phyloP scores from a whole-genome alignment of 345 rosid species.

The Microthlaspi erraticum region DNA sequence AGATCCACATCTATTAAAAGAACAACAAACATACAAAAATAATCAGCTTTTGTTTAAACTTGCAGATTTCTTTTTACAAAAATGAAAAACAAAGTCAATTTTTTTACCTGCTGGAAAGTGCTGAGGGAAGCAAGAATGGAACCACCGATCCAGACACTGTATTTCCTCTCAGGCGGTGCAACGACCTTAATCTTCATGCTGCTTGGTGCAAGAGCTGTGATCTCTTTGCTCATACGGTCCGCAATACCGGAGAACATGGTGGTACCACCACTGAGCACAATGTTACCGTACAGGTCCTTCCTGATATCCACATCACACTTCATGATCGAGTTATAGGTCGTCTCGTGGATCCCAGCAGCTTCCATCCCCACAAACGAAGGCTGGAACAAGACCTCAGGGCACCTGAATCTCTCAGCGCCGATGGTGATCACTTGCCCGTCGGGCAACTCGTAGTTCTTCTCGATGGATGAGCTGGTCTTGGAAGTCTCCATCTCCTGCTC shows the following conservation, averaged over 20 bases:
- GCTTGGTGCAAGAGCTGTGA: slow-evolving; percentile 74
- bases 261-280: slow-evolving; percentile 78
- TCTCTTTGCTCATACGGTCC: slow-evolving; percentile 82
- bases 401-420: slow-evolving; percentile 73
- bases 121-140: slow-evolving; percentile 82
- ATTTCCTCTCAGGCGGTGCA: slow-evolving; percentile 81
- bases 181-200: slow-evolving; percentile 84
- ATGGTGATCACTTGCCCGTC: slow-evolving; percentile 71
- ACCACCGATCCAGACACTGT: slow-evolving; percentile 82
- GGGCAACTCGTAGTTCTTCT: slow-evolving; percentile 72
- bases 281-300: slow-evolving; percentile 63
- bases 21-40: neutral
- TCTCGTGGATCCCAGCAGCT: slow-evolving; percentile 76
- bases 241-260: slow-evolving; percentile 79
- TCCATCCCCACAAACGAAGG: slow-evolving; percentile 75
- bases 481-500: slow-evolving; percentile 73
- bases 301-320: slow-evolving; percentile 64
- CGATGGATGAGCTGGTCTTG: slow-evolving; percentile 68
- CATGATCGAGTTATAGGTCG: slow-evolving; percentile 71
- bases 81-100: neutral
- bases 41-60: slow-evolving; percentile 9
- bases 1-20: slow-evolving; percentile 43
- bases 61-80: neutral
- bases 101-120: slow-evolving; percentile 73
- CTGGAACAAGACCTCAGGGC: slow-evolving; percentile 72